Evolutionary conservation across 176 grass and related monocot species (phyloP).

Genomic region (Puya raimondii): DNA sequence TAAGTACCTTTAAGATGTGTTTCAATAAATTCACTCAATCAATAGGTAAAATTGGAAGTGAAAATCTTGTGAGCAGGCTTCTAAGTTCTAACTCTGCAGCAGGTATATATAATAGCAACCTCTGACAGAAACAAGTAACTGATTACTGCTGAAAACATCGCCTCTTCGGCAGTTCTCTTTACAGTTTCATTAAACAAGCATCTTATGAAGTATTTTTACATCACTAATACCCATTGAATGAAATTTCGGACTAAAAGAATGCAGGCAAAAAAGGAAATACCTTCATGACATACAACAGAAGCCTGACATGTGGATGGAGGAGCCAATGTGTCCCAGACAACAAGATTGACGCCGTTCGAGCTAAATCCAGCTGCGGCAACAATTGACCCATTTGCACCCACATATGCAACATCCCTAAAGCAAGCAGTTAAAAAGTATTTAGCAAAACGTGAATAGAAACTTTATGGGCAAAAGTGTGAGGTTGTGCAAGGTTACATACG

Average conservation of each 20-base stretch:
- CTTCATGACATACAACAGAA: slow-evolving; percentile 47
- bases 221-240: too few relatives aligned
- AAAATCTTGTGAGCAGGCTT: too few relatives aligned
- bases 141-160: too few relatives aligned
- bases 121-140: too few relatives aligned
- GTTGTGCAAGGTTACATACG: slow-evolving; percentile 44
- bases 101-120: too few relatives aligned
- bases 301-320: slow-evolving; percentile 52
- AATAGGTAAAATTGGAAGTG: too few relatives aligned
- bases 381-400: slow-evolving; percentile 72
- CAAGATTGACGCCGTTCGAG: slow-evolving; percentile 62
- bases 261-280: slow-evolving; percentile 10
- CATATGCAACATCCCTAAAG: slow-evolving; percentile 68
- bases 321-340: slow-evolving; percentile 55
- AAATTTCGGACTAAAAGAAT: not conserved
- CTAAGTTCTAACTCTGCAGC: too few relatives aligned
- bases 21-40: too few relatives aligned
- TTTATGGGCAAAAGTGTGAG: slow-evolving; percentile 10
- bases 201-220: too few relatives aligned
- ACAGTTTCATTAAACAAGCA: not conserved
- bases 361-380: slow-evolving; percentile 67
- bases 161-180: not conserved
- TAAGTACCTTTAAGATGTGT: not conserved
- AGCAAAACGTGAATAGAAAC: slow-evolving; percentile 11
- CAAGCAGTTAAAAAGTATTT: slow-evolving; percentile 23